Percentiles rank a stretch among this genome's conserved stretches.
Evolutionary conservation across 768 basidiomycete genomes (phyloP).

Genomic region (Suillus bovinus): DNA sequence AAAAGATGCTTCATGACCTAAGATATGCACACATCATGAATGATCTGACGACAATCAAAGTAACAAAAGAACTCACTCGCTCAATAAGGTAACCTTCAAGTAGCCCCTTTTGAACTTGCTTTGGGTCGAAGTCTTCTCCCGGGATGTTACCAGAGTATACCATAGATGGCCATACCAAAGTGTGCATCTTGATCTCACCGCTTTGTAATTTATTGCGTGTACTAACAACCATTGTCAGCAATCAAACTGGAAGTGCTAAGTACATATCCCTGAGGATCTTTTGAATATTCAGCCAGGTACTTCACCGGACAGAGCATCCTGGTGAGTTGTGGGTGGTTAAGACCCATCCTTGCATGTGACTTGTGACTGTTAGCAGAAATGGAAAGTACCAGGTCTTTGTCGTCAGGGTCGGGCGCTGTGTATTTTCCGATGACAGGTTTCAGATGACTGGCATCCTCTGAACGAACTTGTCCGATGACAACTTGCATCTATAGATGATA

Average conservation of each 20-base stretch:
- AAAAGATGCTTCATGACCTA: constrained; percentile 5
- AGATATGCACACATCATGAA: background rate
- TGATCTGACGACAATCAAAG: too few species aligned
- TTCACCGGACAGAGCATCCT: constrained; percentile 8
- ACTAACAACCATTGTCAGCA: background rate
- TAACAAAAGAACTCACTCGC: constrained; percentile 2
- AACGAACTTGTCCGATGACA: background rate
- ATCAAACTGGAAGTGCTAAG: background rate
- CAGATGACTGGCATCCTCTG: constrained; percentile 1
- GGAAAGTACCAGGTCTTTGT: background rate
- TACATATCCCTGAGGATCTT: background rate
- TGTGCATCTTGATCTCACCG: constrained; percentile 11
- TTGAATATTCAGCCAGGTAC: background rate
- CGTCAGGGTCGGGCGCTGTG: background rate
- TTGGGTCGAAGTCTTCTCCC: constrained; percentile 8
- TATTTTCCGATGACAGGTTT: background rate
- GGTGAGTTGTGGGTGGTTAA: constrained; percentile 8
- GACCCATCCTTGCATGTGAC: constrained; percentile 2
- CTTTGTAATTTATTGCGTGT: constrained; percentile 2
- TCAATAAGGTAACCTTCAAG: constrained; percentile 3
- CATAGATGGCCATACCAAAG: background rate
- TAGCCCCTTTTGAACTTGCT: background rate
- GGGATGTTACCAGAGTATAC: constrained; percentile 6
- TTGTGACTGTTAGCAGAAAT: background rate
- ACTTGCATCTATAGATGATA: constrained; percentile 3